Percentiles rank a stretch among this genome's conserved stretches.
These are phyloP conservation scores for Trypanosoma caninum DNA, from an alignment of 208 protist species.

Conservation along the genomic window DNA sequence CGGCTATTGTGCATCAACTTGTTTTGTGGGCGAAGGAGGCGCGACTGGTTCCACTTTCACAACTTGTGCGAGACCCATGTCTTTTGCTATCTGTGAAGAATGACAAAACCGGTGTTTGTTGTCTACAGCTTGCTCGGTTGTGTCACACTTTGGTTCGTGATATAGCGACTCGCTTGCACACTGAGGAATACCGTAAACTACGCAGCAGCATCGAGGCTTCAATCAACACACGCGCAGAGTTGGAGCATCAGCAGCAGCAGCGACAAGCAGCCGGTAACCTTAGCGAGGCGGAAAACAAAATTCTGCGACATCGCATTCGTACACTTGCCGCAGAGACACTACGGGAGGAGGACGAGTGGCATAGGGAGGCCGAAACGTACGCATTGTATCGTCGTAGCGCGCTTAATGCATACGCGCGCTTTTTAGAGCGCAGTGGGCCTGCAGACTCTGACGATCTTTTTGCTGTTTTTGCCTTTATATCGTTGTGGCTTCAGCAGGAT, in stretches of 20 bases:
- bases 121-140: slow-evolving; percentile 53
- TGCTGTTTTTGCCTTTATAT: slow-evolving; percentile 80
- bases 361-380: slow-evolving; percentile 38
- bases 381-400: slow-evolving; percentile 71
- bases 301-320: slow-evolving; percentile 52
- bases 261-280: slow-evolving; percentile 2
- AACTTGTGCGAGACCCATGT: slow-evolving; percentile 67
- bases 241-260: slow-evolving; percentile 30
- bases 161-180: slow-evolving; percentile 43
- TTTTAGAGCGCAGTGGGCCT: slow-evolving; percentile 37
- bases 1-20: slow-evolving; percentile 53
- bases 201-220: slow-evolving; percentile 42
- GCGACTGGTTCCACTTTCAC: slow-evolving; percentile 51
- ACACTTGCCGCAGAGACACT: slow-evolving; percentile 42
- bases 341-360: slow-evolving; percentile 52
- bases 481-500: slow-evolving; percentile 67
- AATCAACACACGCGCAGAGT: slow-evolving; percentile 21
- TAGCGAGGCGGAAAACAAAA: slow-evolving; percentile 36
- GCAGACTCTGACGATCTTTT: slow-evolving; percentile 32
- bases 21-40: slow-evolving; percentile 51
- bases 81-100: slow-evolving; percentile 30
- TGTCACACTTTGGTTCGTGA: slow-evolving; percentile 60
- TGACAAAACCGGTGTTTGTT: slow-evolving; percentile 53
- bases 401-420: slow-evolving; percentile 68
- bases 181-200: slow-evolving; percentile 45